Conservation (phyloP, 108 stramenopile species). For the Cyclostephanos tholiformis region DNA sequence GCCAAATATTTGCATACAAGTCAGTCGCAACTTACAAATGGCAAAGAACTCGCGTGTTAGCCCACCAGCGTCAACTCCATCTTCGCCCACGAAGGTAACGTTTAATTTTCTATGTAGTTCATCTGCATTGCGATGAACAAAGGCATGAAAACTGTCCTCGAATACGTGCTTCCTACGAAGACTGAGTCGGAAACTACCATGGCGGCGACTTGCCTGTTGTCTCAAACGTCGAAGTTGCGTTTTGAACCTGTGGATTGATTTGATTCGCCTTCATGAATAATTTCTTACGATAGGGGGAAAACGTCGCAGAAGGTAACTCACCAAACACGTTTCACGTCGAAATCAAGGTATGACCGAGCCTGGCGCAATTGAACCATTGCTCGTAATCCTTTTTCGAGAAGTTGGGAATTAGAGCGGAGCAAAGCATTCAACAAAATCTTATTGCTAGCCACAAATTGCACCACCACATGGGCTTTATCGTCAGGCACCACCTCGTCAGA, state of each 20-base stretch:
- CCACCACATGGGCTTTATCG: slow-evolving; percentile 60
- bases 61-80: slow-evolving; percentile 99
- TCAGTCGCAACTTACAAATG: no score
- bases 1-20: no score
- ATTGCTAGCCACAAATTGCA: slow-evolving; percentile 87
- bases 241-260: slow-evolving; percentile 67
- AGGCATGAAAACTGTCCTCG: slow-evolving; percentile 95
- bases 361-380: slow-evolving; percentile 86
- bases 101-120: slow-evolving; percentile 94
- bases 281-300: no score
- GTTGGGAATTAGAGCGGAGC: slow-evolving; percentile 80
- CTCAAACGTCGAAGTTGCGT: slow-evolving; percentile 82
- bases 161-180: slow-evolving; percentile 90
- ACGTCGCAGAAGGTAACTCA: not conserved
- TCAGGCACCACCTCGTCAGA: slow-evolving; percentile 12
- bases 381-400: slow-evolving; percentile 87
- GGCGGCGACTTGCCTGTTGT: slow-evolving; percentile 85
- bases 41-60: slow-evolving; percentile 97
- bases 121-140: slow-evolving; percentile 90
- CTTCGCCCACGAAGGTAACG: slow-evolving; percentile 94
- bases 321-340: slow-evolving; percentile 88
- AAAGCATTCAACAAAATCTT: slow-evolving; percentile 91
- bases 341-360: slow-evolving; percentile 87
- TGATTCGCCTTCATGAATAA: no score
- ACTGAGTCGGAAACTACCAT: slow-evolving; percentile 88